Evolutionary conservation across 805 yeast species (phyloP), one percentile per base, ranked within the genome.

Genomic region (Candida awuae): DNA sequence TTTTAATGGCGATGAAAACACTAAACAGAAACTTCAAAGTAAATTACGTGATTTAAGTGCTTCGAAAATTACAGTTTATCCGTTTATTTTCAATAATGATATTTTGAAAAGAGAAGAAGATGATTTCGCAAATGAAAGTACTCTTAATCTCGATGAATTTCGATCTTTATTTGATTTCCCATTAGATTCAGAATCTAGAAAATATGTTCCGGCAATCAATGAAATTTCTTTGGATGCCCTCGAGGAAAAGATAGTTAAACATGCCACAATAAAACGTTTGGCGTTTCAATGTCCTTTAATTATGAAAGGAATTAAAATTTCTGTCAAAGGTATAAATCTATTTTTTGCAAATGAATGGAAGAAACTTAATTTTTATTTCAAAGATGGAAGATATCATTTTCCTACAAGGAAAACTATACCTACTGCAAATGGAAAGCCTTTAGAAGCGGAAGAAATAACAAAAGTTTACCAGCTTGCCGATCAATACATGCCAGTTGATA

Each of bases 261-360:
- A 75, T 22, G 79, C 74, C 45, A 83, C 80, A 48, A 69, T 83
- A 4, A 71, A 72, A 34, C 60, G 94, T 34, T 68, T 78, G 1
- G 73, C 71, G 35, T 84, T 82, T 52, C 67, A 72, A 13, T 74
- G 83, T 44, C 73, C 77, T 8, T 57, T 87, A 33, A 68, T 74
- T 1, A 59, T 85, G 5, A 74, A 73, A 27, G 19, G 36, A 14
- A 40, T 88, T 15, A 65, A 67, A 0, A 70, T 90, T 34, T 81
- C 86, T 0, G 67, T 88, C 1, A 74, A 73, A 47, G 97, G 95
- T 0, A 83, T 76, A 51, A 61, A 80, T 0, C 66, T 83, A n/a
- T 72, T 70, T 44, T 65, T 68, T 10, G 14, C 40, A 12, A 37
- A 29, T 6, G 40, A 43, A 17, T 38, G 41, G 35, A 46, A 46